A percentile compares a stretch with the other conserved stretches of the same genome.
Conservation (phyloP, 2,329 filamentous ascomycete genomes). For the Pyrenophora teres region DNA sequence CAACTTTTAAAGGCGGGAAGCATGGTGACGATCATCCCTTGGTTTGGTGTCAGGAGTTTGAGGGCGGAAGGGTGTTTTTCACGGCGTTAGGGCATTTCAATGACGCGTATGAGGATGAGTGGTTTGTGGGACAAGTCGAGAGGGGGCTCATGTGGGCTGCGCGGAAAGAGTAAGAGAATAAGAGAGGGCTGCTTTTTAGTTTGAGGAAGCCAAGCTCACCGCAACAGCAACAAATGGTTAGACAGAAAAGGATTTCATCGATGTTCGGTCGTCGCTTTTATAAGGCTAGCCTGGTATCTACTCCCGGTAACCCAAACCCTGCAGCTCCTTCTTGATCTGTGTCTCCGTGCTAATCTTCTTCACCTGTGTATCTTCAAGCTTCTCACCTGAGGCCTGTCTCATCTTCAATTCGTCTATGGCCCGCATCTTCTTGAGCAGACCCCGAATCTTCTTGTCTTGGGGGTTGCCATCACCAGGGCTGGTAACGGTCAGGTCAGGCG, state of each 20-base stretch:
- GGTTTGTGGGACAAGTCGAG: conserved; percentile 27
- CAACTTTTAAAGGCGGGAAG: conserved; percentile 27
- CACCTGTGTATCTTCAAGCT: conserved; percentile 96
- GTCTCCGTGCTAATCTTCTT: conserved; percentile 96
- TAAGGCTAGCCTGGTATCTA: conserved; percentile 12
- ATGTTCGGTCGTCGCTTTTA: not conserved
- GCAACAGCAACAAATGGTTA: not conserved
- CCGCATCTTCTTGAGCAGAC: conserved; percentile 93
- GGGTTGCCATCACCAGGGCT: conserved; percentile 63
- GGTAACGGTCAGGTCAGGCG: conserved; percentile 59
- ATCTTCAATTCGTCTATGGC: conserved; percentile 99
- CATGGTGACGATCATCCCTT: conserved; percentile 36
- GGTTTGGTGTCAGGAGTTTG: conserved; percentile 38
- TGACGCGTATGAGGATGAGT: conserved; percentile 30
- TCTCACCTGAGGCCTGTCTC: conserved; percentile 91
- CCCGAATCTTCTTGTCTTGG: conserved; percentile 93
- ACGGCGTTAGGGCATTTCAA: conserved; percentile 37
- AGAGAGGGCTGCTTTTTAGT: not conserved
- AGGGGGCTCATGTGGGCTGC: conserved; percentile 29
- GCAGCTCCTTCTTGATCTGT: conserved; percentile 80
- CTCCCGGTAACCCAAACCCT: conserved; percentile 57
- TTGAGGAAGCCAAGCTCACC: not conserved
- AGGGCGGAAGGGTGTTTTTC: conserved; percentile 30
- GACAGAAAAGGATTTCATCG: not conserved
- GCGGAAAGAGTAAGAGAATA: not conserved